Evolutionary conservation across 2,329 filamentous ascomycete species (phyloP), one percentile per base, ranked within the genome.

Genomic region (Dothideomycetidae sp.): DNA sequence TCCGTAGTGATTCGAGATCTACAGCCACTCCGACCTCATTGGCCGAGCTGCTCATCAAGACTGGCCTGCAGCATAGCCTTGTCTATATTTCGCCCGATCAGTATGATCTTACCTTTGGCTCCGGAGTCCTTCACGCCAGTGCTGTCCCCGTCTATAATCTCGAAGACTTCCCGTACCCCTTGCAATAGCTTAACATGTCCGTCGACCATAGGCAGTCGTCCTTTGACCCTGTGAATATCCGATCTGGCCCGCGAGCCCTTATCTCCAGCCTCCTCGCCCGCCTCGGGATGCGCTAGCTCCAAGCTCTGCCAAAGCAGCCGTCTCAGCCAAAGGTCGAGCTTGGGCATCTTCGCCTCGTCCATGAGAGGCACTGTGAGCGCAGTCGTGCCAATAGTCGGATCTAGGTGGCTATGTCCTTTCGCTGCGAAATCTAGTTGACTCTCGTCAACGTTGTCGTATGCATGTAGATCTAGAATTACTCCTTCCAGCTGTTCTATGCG

Each of bases 131-230:
- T 34, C 4, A 26, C 37, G 15, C 26, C 28, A 11, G 36, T 45
- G 4, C 40, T 32, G 2, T 31, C 39, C 4, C 44, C 47, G 41
- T 93, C 84, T 15, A 83, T 72, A 15, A 96, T 80, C 51, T 98
- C 90, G 56, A 96, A 98, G 11, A 96, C 71, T 49, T 94, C 88
- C 37, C 88, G 67, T 1, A 98, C 90, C 2, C 86, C 90, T 56
- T 98, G 90, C 5, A 96, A 67, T 45, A 96, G 73, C 53, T 83
- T 81, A 30, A 75, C 62, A 0, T 65, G 62, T 1, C 82, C 83
- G 38, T 77, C 66, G 0, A 61, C 52, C 12, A 88, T 63, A 0
- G 71, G 63, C 5, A 96, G 57, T 2, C 83, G 73, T 1, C 85
- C 88, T 55, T 98, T 98, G 23, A 84, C 64, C 10, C 90, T 73